phyloP scores from a whole-genome alignment of 1,284 basidiomycete species.

The Leccinum angustisporum region DNA sequence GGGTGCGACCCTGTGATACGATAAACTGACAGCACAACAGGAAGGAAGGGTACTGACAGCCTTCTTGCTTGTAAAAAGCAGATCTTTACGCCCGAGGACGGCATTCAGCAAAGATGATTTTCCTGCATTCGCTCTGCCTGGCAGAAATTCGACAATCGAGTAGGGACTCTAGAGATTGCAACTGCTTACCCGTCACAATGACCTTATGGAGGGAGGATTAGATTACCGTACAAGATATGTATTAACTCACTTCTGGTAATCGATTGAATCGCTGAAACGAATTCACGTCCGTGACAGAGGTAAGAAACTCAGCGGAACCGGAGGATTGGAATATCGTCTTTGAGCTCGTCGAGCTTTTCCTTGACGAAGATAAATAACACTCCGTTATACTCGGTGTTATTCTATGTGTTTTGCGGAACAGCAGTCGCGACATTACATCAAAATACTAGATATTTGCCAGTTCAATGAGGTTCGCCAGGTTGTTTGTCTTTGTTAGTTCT shows the following conservation, averaged over 20 bases:
- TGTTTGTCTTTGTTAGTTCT: conserved; percentile 27
- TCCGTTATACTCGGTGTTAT: not conserved
- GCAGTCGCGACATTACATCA: conserved; percentile 15
- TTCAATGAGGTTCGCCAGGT: not conserved
- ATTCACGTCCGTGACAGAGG: conserved; percentile 39
- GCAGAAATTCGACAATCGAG: not conserved
- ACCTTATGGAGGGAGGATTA: conserved; percentile 37
- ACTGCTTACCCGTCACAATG: conserved; percentile 48
- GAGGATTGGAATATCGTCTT: conserved; percentile 36
- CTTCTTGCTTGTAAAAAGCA: conserved; percentile 65
- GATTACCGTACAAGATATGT: not conserved
- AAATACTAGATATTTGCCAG: not conserved
- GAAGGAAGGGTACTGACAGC: conserved; percentile 45
- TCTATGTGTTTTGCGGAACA: not conserved
- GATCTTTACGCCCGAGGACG: conserved; percentile 53
- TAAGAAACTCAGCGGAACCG: conserved; percentile 45
- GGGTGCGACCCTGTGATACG: conserved; percentile 59
- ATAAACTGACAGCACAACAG: not conserved
- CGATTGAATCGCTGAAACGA: conserved; percentile 46
- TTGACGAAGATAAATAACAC: not conserved
- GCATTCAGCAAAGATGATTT: conserved; percentile 74
- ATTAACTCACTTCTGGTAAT: conserved; percentile 49
- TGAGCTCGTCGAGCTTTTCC: conserved; percentile 16
- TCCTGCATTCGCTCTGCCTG: conserved; percentile 66
- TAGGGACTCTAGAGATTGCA: not conserved